Evolutionary conservation across 352 stramenopile genomes (phyloP).

Genomic region (Aphanomyces stellatus): DNA sequence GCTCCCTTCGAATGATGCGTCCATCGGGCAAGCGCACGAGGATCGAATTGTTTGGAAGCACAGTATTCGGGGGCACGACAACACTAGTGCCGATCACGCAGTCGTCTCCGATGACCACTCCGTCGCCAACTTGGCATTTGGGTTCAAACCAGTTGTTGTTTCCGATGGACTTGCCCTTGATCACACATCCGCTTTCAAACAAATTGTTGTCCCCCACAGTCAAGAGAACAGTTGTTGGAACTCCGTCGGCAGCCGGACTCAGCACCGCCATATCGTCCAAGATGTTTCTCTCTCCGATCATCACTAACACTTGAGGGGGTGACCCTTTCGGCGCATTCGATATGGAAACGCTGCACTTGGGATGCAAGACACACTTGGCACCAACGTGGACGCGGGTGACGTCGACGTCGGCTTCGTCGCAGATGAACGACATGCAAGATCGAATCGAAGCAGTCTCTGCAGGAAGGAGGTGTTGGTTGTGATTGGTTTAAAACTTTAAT

Average conservation of each 20-base stretch:
- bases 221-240: constrained; percentile 30
- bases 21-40: constrained; percentile 38
- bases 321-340: constrained; percentile 17
- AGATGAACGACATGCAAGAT: constrained; percentile 30
- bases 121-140: constrained; percentile 36
- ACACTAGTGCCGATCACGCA: constrained; percentile 77
- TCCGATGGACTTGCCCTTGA: constrained; percentile 46
- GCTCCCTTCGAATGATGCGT: constrained; percentile 31
- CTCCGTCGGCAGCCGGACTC: constrained; percentile 22
- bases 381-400: constrained; percentile 32
- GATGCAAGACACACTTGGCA: constrained; percentile 38
- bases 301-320: constrained; percentile 22
- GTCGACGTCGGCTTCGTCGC: constrained; percentile 36
- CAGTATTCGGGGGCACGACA: constrained; percentile 50
- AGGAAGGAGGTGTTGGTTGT: neutral
- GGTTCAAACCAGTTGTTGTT: constrained; percentile 72
- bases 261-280: constrained; percentile 55
- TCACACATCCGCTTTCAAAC: constrained; percentile 67
- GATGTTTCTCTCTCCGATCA: constrained; percentile 60
- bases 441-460: neutral
- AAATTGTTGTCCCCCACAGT: constrained; percentile 55
- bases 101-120: constrained; percentile 66
- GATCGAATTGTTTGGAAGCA: constrained; percentile 61
- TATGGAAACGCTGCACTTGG: constrained; percentile 29
- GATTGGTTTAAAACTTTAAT: constrained; percentile 9